Percentiles rank a stretch among this genome's conserved stretches.
phyloP scores from a whole-genome alignment of 2,329 filamentous ascomycete species.

The Dothideomycetidae sp. region DNA sequence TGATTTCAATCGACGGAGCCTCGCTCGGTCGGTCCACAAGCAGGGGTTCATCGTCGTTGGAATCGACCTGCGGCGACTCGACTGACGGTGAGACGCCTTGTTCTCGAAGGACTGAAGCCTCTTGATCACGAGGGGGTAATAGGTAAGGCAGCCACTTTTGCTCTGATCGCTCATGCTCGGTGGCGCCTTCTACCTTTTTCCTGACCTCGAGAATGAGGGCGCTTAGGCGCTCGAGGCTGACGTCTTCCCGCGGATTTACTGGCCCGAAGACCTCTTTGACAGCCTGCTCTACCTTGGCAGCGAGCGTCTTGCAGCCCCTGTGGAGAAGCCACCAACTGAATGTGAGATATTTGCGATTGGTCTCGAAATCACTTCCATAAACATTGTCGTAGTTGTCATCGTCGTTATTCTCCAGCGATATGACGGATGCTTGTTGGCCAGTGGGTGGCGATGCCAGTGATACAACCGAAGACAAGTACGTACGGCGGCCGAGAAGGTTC shows the following conservation, averaged over 20 bases:
- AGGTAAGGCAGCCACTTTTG: constrained; percentile 71
- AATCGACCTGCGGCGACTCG: constrained; percentile 19
- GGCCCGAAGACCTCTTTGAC: constrained; percentile 83
- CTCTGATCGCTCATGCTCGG: constrained; percentile 46
- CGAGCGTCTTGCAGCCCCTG: constrained; percentile 70
- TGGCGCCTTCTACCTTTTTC: constrained; percentile 66
- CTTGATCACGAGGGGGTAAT: constrained; percentile 63
- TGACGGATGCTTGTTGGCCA: constrained; percentile 51
- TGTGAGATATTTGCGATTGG: constrained; percentile 84
- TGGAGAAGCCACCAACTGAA: constrained; percentile 98
- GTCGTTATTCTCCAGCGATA: constrained; percentile 85
- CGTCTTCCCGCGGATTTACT: constrained; percentile 74
- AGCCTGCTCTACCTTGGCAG: constrained; percentile 67
- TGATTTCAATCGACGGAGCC: constrained; percentile 28
- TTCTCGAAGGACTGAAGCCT: constrained; percentile 71
- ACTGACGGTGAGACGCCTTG: constrained; percentile 43
- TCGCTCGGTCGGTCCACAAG: constrained; percentile 9
- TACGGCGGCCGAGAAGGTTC: constrained; percentile 87
- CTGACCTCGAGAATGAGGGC: constrained; percentile 72
- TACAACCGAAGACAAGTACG: constrained; percentile 90
- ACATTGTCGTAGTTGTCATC: constrained; percentile 70
- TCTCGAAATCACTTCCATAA: constrained; percentile 89
- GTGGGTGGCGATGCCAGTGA: constrained; percentile 64
- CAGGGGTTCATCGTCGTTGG: constrained; percentile 13
- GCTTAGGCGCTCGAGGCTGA: constrained; percentile 66